Percentiles rank a stretch among this genome's conserved stretches.
These are phyloP conservation scores for Lepidium africanum DNA, from an alignment of 345 rosid species.

Conservation along the genomic window DNA sequence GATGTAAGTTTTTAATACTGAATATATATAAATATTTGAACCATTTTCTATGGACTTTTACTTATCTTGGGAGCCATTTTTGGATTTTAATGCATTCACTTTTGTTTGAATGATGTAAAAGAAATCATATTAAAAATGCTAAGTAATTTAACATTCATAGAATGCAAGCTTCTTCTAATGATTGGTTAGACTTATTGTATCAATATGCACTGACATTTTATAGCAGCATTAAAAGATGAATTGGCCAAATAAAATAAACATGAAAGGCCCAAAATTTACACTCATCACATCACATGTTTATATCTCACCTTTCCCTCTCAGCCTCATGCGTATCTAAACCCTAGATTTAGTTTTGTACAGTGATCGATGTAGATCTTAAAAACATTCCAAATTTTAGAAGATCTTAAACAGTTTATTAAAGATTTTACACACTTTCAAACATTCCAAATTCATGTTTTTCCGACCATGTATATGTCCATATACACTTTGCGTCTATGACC, in stretches of 20 bases:
- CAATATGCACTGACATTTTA: background rate
- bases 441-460: too few species aligned
- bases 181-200: background rate
- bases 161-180: background rate
- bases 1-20: too few species aligned
- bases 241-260: background rate
- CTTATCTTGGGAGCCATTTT: too few species aligned
- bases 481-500: too few species aligned
- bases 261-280: background rate
- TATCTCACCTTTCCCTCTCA: background rate
- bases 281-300: background rate
- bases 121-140: background rate
- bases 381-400: slow-evolving; percentile 1
- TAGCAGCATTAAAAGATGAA: background rate
- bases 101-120: background rate
- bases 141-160: background rate
- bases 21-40: too few species aligned
- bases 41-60: too few species aligned
- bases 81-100: too few species aligned
- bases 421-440: too few species aligned
- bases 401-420: background rate
- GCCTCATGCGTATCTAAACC: background rate
- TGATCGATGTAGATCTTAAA: slow-evolving; percentile 10
- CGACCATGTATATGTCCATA: too few species aligned
- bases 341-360: slow-evolving; percentile 1